Percentiles rank a stretch among this genome's conserved stretches.
These are phyloP conservation scores for Hypoxylon sp. DNA, from an alignment of 2,329 filamentous ascomycete species.

Conservation along the genomic window DNA sequence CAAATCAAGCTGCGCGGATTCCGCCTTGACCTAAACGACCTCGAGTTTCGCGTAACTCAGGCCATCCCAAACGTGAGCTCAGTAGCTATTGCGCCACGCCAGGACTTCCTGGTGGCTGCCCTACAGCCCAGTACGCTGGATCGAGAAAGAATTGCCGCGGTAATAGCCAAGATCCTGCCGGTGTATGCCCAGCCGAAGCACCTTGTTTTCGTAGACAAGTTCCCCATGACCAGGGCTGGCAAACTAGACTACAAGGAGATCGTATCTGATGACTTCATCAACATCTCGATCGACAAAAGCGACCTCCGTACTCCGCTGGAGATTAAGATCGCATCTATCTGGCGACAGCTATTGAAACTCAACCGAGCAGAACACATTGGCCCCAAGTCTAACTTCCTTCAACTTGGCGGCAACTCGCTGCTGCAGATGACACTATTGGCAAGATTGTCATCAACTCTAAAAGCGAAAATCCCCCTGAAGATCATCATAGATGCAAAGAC, in stretches of 20 bases:
- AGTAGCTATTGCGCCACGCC: background rate
- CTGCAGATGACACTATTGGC: background rate
- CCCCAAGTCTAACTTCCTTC: background rate
- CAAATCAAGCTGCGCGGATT: constrained; percentile 53
- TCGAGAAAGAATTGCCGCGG: background rate
- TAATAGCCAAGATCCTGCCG: background rate
- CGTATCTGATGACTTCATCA: constrained; percentile 4
- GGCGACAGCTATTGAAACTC: background rate
- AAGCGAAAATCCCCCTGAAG: background rate
- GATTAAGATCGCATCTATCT: background rate
- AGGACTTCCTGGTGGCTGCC: background rate
- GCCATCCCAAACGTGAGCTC: constrained; percentile 8
- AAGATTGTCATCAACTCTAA: background rate
- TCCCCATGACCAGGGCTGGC: constrained; percentile 53
- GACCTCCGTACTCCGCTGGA: background rate
- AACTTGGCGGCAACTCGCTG: background rate
- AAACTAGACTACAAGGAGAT: constrained; percentile 56
- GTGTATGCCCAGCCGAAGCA: constrained; percentile 38
- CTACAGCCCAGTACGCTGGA: background rate
- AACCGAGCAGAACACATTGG: background rate
- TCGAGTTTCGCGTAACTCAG: constrained; percentile 51
- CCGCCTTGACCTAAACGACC: constrained; percentile 58
- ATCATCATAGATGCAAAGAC: background rate
- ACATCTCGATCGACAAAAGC: background rate
- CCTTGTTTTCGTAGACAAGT: constrained; percentile 46